These are phyloP conservation scores for Lasiosphaeria miniovina DNA, from an alignment of 495 filamentous ascomycete species.

Conservation along the genomic window DNA sequence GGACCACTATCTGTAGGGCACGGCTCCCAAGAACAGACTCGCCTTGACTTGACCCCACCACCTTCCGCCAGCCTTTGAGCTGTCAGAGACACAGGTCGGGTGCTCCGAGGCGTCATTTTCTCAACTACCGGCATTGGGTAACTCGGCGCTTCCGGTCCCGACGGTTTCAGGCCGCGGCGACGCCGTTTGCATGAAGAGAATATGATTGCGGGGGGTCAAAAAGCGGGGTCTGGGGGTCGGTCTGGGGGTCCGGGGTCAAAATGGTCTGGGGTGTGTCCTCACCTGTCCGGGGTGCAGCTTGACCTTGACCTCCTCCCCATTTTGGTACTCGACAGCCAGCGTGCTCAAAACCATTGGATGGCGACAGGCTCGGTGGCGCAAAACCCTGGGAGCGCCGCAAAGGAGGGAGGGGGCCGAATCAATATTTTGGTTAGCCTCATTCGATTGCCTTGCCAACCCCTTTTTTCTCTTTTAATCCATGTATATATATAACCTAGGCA, in stretches of 20 bases:
- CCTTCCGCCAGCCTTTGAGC: not conserved
- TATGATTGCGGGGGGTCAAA: not conserved
- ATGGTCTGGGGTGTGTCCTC: not conserved
- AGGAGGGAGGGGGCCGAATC: not conserved
- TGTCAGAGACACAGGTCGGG: not conserved
- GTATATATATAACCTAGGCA: too few relatives aligned
- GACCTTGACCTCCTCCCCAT: not conserved
- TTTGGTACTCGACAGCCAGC: not conserved
- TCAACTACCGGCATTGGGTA: not conserved
- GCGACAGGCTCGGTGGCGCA: not conserved
- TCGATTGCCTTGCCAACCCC: not conserved
- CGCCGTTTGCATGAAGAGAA: not conserved
- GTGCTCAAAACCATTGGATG: not conserved
- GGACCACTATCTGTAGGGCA: not conserved
- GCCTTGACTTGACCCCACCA: not conserved
- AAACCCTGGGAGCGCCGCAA: not conserved
- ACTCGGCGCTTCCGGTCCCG: constrained; percentile 2
- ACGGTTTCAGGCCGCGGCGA: not conserved
- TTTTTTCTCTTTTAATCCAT: too few relatives aligned
- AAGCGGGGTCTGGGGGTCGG: not conserved
- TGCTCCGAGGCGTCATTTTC: not conserved
- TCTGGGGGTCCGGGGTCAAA: not conserved
- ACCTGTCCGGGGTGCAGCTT: not conserved
- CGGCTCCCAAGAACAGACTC: not conserved
- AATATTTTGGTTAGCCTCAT: not conserved